These are phyloP conservation scores for Haplosporangium sp. DNA, from an alignment of 371 early-diverging fungal species.

Conservation along the genomic window DNA sequence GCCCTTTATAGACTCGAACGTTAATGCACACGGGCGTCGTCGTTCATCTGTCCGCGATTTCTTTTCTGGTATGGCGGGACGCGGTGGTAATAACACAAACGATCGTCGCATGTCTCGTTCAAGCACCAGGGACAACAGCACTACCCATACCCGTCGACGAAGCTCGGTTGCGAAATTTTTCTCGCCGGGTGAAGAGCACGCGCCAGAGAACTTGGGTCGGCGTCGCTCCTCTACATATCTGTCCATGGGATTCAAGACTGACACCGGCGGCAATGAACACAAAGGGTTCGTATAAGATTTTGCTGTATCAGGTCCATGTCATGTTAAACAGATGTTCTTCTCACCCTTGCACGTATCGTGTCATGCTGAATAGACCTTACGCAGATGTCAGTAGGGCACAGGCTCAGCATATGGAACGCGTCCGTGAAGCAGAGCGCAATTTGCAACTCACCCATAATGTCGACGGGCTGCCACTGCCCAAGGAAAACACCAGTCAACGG, in stretches of 20 bases:
- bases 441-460: conserved; percentile 15
- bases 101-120: neutral
- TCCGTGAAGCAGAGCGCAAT: conserved; percentile 19
- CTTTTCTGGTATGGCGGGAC: no score
- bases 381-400: conserved; percentile 19
- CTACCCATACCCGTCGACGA: neutral
- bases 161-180: conserved; percentile 6
- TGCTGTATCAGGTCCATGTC: neutral
- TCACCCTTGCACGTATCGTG: neutral
- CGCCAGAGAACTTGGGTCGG: conserved; percentile 10
- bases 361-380: conserved; percentile 14
- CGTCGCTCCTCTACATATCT: conserved; percentile 22
- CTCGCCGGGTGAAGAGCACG: neutral
- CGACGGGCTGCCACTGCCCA: conserved; percentile 26
- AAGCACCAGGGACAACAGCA: neutral
- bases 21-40: neutral
- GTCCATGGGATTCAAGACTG: conserved; percentile 6
- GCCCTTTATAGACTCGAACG: conserved; percentile 10
- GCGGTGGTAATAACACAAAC: no score
- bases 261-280: conserved; percentile 15
- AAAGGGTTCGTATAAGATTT: conserved; percentile 8
- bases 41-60: conserved; percentile 10
- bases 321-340: neutral
- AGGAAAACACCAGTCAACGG: conserved; percentile 2
- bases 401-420: conserved; percentile 18